These are phyloP conservation scores for Alloascoidea hylecoeti DNA, from an alignment of 805 yeast species.

Conservation along the genomic window DNA sequence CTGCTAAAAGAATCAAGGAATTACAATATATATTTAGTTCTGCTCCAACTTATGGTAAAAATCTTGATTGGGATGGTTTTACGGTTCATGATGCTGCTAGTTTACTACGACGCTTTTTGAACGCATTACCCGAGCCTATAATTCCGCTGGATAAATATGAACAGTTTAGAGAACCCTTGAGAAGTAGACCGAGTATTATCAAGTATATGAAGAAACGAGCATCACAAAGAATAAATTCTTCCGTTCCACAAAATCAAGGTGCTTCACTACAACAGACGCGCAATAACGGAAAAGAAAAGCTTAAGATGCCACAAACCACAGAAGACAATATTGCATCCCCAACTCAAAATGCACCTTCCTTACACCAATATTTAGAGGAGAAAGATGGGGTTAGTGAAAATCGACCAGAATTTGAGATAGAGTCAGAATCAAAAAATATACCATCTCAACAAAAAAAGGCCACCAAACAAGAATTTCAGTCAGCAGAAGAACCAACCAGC, in stretches of 20 bases:
- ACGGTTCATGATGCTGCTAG: constrained; percentile 97
- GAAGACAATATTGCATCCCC: background rate
- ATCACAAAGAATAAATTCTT: constrained; percentile 13
- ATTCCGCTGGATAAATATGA: constrained; percentile 71
- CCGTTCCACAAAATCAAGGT: constrained; percentile 10
- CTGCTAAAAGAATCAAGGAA: constrained; percentile 75
- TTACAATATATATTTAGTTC: constrained; percentile 72
- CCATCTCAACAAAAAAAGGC: background rate
- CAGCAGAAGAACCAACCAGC: background rate
- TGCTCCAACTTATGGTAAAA: constrained; percentile 84
- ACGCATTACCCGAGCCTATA: constrained; percentile 84
- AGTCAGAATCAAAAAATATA: background rate
- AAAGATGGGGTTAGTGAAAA: background rate
- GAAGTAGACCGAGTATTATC: constrained; percentile 42
- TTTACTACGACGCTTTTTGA: constrained; percentile 70
- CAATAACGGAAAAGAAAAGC: background rate
- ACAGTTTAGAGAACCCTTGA: constrained; percentile 63
- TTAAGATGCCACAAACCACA: constrained; percentile 2
- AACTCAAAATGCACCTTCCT: too few relatives aligned
- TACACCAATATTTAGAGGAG: background rate
- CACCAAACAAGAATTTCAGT: background rate
- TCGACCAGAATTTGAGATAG: background rate
- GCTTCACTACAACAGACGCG: constrained; percentile 10
- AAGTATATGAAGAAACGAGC: constrained; percentile 52
- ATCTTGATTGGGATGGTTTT: constrained; percentile 82